phyloP scores from a whole-genome alignment of 2,329 filamentous ascomycete genomes.

The Stachybotrys echinatus region DNA sequence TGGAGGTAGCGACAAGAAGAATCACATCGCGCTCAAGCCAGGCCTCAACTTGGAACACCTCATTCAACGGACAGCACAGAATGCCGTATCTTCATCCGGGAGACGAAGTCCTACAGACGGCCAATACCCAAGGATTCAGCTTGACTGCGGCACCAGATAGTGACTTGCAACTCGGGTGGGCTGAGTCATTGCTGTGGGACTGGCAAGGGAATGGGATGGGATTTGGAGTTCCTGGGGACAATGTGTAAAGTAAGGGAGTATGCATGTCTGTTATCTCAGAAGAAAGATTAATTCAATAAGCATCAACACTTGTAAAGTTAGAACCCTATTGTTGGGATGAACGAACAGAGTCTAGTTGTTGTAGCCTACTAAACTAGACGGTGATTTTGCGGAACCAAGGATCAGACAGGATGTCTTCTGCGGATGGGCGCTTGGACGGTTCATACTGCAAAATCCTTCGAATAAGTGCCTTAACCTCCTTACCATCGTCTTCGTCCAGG shows the following conservation, averaged over 20 bases:
- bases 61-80: neutral
- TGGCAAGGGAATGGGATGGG: neutral
- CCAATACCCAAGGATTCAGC: neutral
- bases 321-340: too few species aligned
- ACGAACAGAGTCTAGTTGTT: too few species aligned
- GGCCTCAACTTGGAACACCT: neutral
- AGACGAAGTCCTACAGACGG: neutral
- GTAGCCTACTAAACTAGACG: too few species aligned
- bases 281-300: too few species aligned
- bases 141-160: neutral
- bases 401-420: conserved; percentile 20
- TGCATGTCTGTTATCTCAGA: conserved; percentile 14
- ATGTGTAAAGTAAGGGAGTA: neutral
- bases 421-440: conserved; percentile 18
- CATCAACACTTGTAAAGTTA: too few species aligned
- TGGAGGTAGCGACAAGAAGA: neutral
- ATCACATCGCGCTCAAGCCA: neutral
- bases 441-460: conserved; percentile 24
- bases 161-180: neutral
- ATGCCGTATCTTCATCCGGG: neutral
- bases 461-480: conserved; percentile 18
- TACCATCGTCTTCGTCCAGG: conserved; percentile 15
- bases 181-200: neutral
- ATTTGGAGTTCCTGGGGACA: neutral
- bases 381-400: conserved; percentile 19